Base-by-base conservation (phyloP, 495 filamentous ascomycete genomes). In the Penicillium longicatenatum region DNA sequence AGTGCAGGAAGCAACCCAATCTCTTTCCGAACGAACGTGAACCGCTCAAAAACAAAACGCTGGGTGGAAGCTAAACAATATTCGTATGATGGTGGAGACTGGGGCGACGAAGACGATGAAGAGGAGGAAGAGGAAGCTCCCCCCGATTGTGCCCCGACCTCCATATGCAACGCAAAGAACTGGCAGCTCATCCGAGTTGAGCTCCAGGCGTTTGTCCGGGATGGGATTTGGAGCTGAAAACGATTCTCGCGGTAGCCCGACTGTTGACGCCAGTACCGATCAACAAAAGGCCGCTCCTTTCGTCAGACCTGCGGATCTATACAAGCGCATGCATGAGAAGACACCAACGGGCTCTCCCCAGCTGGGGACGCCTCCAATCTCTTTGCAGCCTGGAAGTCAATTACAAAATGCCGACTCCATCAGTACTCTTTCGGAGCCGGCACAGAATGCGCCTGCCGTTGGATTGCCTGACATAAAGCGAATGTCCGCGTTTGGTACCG, bases 71-170 rank as follows among this genome's bases (percentile, higher is more conserved):
- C 94, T 21, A 95, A 93, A 69, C 79, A 86, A 37, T 84, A 86
- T 56, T 88, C 87, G 56, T 98, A 98, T 65, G 94, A 93, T 65
- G 94, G 93, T 57, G 92, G 91, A 62, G 93, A 96, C 64, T 97
- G 94, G 90, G 94, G 92, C 42, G 89, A 88, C 47, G 89, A 91
- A 33, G 89, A 89, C 39, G 88, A 92, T 19, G 90, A 93, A 49
- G 85, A 90, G 61, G 87, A 85, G 29, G 79, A 85, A 52, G 72
- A 81, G 42, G 70, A 76, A 10, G 77, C n/a, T 7, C 52, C 52
- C 52, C 12, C 20, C 41, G 19, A 16, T 83, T 14, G 72, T 77
- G 19, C 75, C 78, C n/a, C 70, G 72, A 12, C 71, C 74, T 6
- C 68, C 58, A 6, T 67, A 66, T 56, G 48, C 58, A 50, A 63